Evolutionary conservation across 2,329 filamentous ascomycete genomes (phyloP).

Genomic region (Zarea fungicola): DNA sequence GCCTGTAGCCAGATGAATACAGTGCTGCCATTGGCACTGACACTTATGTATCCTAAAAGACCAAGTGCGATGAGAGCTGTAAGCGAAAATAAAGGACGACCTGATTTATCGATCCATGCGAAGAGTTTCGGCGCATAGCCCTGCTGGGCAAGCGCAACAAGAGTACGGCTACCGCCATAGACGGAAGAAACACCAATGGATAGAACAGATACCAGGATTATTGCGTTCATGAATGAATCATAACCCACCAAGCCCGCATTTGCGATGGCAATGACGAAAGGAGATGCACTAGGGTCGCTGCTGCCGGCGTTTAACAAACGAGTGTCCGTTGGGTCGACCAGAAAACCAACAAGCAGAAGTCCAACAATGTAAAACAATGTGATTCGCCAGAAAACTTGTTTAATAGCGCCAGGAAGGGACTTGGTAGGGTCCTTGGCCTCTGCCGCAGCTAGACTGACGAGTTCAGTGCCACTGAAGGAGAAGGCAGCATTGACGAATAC

Average conservation of each 20-base stretch:
- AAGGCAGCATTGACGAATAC: constrained; percentile 71
- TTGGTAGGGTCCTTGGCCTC: constrained; percentile 66
- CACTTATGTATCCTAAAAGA: constrained; percentile 43
- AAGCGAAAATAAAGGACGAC: constrained; percentile 51
- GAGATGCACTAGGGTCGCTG: constrained; percentile 34
- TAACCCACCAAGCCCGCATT: constrained; percentile 48
- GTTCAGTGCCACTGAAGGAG: constrained; percentile 66
- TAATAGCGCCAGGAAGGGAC: constrained; percentile 73
- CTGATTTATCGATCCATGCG: constrained; percentile 52
- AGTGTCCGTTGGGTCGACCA: constrained; percentile 41
- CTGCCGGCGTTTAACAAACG: constrained; percentile 43
- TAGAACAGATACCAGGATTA: constrained; percentile 54
- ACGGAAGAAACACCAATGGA: constrained; percentile 55
- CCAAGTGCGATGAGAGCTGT: constrained; percentile 43
- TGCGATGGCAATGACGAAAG: constrained; percentile 54
- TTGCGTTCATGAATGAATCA: constrained; percentile 53
- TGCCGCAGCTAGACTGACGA: constrained; percentile 67
- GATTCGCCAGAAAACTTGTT: constrained; percentile 65
- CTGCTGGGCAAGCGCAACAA: constrained; percentile 54
- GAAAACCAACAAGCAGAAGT: constrained; percentile 46
- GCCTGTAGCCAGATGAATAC: constrained; percentile 64
- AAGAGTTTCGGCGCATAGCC: constrained; percentile 54
- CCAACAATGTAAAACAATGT: constrained; percentile 51
- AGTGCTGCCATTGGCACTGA: constrained; percentile 37
- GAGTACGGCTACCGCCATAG: constrained; percentile 54